Percentiles rank a stretch among this genome's conserved stretches.
These are phyloP conservation scores for Xerocomus nothofagi DNA, from an alignment of 1,284 basidiomycete genomes.

Conservation along the genomic window DNA sequence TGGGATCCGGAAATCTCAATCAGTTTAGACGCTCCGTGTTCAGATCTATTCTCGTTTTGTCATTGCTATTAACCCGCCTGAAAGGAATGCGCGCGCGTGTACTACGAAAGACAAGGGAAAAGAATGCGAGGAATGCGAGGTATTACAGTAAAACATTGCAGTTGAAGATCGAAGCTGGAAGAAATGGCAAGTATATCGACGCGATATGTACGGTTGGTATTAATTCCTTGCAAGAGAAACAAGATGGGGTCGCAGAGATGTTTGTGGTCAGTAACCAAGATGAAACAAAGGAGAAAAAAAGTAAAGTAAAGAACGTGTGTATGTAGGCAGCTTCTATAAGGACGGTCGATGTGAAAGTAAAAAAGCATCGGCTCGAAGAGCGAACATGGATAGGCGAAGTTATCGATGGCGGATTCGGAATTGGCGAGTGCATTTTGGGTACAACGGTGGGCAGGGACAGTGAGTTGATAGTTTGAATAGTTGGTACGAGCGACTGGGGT, in stretches of 20 bases:
- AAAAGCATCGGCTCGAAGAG: conserved; percentile 10
- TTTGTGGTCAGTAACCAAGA: background rate
- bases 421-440: conserved; percentile 15
- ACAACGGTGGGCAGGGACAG: conserved; percentile 14
- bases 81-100: conserved; percentile 5
- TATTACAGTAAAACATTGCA: conserved; percentile 2
- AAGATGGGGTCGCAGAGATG: background rate
- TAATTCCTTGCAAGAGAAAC: conserved; percentile 14
- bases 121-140: background rate
- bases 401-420: conserved; percentile 1
- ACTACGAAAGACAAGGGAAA: conserved; percentile 2
- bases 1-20: background rate
- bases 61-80: conserved; percentile 11
- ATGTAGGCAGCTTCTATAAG: background rate
- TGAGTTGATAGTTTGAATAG: background rate
- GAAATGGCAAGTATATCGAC: conserved; percentile 10
- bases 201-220: conserved; percentile 19
- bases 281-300: background rate
- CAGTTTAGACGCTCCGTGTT: background rate
- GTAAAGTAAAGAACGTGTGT: background rate
- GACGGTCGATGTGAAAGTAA: background rate
- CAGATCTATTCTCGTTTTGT: conserved; percentile 1
- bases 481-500: background rate
- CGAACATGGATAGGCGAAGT: background rate
- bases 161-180: background rate